phyloP scores from a whole-genome alignment of 1,139 yeast species.

The Suhomyces terraborum region DNA sequence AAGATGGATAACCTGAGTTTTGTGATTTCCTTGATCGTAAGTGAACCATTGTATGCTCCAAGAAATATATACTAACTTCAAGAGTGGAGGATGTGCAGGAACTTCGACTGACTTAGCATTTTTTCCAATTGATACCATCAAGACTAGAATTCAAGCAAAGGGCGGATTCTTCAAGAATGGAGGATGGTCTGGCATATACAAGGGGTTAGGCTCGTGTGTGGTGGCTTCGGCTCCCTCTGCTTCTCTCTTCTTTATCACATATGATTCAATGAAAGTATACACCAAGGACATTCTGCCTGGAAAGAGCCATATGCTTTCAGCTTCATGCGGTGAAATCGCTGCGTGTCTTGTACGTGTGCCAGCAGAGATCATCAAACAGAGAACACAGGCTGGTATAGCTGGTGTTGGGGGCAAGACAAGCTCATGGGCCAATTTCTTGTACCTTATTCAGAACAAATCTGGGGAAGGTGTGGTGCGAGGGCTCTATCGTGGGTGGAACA shows the following conservation, averaged over 20 bases:
- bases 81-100: slow-evolving; percentile 96
- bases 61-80: slow-evolving; percentile 18
- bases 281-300: slow-evolving; percentile 49
- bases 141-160: slow-evolving; percentile 90
- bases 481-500: slow-evolving; percentile 87
- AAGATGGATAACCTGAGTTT: slow-evolving; percentile 30
- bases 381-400: slow-evolving; percentile 72
- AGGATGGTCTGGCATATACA: slow-evolving; percentile 87
- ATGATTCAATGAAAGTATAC: slow-evolving; percentile 68
- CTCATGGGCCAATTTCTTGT: slow-evolving; percentile 61
- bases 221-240: slow-evolving; percentile 97
- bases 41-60: slow-evolving; percentile 15
- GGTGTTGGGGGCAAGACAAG: slow-evolving; percentile 58
- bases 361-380: slow-evolving; percentile 92
- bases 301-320: slow-evolving; percentile 75
- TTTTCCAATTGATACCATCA: slow-evolving; percentile 94
- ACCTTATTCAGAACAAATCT: slow-evolving; percentile 55
- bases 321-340: slow-evolving; percentile 86
- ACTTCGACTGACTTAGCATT: slow-evolving; percentile 92
- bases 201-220: slow-evolving; percentile 91
- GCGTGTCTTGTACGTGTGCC: slow-evolving; percentile 96
- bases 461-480: slow-evolving; percentile 83
- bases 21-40: slow-evolving; percentile 31
- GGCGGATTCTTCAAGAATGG: slow-evolving; percentile 94
- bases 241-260: slow-evolving; percentile 83